These are phyloP conservation scores for Calonectria montana DNA, from an alignment of 2,329 filamentous ascomycete genomes.

Conservation along the genomic window DNA sequence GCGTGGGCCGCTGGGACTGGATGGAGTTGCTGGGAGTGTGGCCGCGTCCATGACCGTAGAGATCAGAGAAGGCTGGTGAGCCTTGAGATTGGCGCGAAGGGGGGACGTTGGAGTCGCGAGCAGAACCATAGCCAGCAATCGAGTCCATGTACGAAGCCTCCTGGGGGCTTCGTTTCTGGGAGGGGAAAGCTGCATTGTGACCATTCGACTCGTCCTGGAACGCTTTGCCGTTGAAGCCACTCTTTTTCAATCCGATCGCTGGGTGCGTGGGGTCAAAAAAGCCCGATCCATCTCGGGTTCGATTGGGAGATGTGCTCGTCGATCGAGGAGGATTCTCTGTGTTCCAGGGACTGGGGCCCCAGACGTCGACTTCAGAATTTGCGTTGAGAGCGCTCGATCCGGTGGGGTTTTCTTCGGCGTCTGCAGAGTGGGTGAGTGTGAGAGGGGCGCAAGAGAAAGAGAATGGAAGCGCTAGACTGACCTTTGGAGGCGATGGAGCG, in stretches of 20 bases:
- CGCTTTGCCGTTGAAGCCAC: constrained; percentile 35
- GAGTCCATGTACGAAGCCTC: constrained; percentile 56
- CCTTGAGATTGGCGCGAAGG: constrained; percentile 65
- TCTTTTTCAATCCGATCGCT: constrained; percentile 55
- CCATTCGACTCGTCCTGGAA: constrained; percentile 40
- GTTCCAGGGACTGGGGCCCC: constrained; percentile 71
- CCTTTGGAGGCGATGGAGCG: constrained; percentile 58
- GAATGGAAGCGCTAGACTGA: constrained; percentile 45
- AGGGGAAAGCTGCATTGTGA: constrained; percentile 40
- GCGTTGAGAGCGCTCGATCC: constrained; percentile 77
- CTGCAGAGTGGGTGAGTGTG: constrained; percentile 36
- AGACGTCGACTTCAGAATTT: constrained; percentile 75
- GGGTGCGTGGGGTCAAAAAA: constrained; percentile 60
- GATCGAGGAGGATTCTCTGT: constrained; percentile 57
- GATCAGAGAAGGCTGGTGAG: constrained; percentile 51
- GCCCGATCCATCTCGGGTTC: constrained; percentile 60
- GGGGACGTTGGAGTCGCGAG: constrained; percentile 67
- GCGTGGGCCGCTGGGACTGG: constrained; percentile 60
- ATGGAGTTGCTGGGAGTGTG: constrained; percentile 58
- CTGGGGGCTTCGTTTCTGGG: constrained; percentile 48
- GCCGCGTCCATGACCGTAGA: constrained; percentile 43
- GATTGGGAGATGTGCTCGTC: constrained; percentile 69
- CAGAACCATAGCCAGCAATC: constrained; percentile 47
- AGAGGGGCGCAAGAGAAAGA: background rate
- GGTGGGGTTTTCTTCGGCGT: constrained; percentile 59